A percentile compares a stretch with the other conserved stretches of the same genome.
Conservation (phyloP, 2,329 filamentous ascomycete genomes). For the Aspergillus sp. region DNA sequence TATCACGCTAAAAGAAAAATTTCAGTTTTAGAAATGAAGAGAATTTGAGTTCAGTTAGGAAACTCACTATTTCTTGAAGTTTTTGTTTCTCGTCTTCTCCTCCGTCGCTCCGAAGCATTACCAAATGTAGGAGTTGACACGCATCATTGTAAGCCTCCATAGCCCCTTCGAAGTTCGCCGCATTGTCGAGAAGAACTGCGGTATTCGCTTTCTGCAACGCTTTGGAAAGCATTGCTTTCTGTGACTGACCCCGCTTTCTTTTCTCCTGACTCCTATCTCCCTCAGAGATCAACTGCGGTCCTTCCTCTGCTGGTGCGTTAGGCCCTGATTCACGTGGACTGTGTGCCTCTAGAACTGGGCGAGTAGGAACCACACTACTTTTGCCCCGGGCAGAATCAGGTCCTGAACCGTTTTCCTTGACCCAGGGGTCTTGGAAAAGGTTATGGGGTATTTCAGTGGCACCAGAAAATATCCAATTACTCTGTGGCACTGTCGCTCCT, state of each 20-base stretch:
- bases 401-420: neutral
- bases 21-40: conserved; percentile 14
- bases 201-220: conserved; percentile 94
- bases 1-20: conserved; percentile 64
- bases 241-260: conserved; percentile 60
- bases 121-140: conserved; percentile 81
- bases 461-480: conserved; percentile 25
- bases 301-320: conserved; percentile 28
- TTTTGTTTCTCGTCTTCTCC: conserved; percentile 82
- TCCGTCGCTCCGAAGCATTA: conserved; percentile 79
- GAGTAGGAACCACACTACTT: conserved; percentile 6
- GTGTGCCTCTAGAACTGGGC: conserved; percentile 11
- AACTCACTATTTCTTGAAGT: conserved; percentile 85
- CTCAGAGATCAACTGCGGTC: conserved; percentile 28
- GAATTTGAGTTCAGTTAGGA: conserved; percentile 11
- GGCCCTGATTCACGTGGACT: conserved; percentile 20
- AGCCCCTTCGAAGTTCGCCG: conserved; percentile 88
- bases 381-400: neutral
- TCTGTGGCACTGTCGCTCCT: conserved; percentile 10
- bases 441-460: conserved; percentile 3
- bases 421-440: conserved; percentile 19
- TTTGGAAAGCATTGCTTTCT: conserved; percentile 96
- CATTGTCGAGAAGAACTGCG: conserved; percentile 93
- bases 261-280: conserved; percentile 31
- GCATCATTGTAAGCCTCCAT: conserved; percentile 89